Evolutionary conservation across 2,329 filamentous ascomycete genomes (phyloP), one percentile per base, ranked within the genome.

Genomic region (Ophiostoma himal-ulmi): DNA sequence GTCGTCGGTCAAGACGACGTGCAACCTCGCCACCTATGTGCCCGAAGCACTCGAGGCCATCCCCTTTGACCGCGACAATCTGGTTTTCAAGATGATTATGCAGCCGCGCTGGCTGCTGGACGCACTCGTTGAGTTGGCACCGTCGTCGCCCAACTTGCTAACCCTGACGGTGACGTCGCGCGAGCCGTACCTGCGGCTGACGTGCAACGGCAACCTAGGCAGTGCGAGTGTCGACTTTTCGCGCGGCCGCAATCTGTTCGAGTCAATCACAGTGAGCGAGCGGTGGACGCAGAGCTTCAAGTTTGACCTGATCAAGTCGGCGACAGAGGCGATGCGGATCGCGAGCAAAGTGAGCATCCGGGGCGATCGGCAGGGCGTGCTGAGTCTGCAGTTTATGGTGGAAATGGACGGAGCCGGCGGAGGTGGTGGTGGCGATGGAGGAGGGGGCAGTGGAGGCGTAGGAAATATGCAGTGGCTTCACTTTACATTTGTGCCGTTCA

Each of bases 321-420:
- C 94, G 0, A 88, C 88, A 65, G 89, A 94, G 74, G 94, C 95
- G n/a, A 98, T 99, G 94, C 89, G 90, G 65, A 87, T 93, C 52
- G 93, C 94, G 5, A 94, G 87, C 76, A 99, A 98, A 80, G 94
- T 98, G 71, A 97, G 93, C 77, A 85, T 99, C 72, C 85, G 95
- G 20, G 90, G 93, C 0, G 95, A 99, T 79, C 84, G 86, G 1
- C 92, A 97, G 77, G 94, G 95, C 0, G 94, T 99, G 39, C 80
- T 99, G 74, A 97, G 92, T 79, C 81, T 98, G 78, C 95, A 99
- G 77, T 97, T 98, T 76, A 95, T 99, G 91, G 90, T 99, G 20
- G 93, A 97, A 77, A 84, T 94, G 60, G 92, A 95, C 73, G 48
- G 67, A 20, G 48, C 22, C 14, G 20, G 34, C 3, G 68, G 41